Percentiles rank a stretch among this genome's conserved stretches.
These are phyloP conservation scores for Suillus luteus DNA, from an alignment of 768 basidiomycete species.

Conservation along the genomic window DNA sequence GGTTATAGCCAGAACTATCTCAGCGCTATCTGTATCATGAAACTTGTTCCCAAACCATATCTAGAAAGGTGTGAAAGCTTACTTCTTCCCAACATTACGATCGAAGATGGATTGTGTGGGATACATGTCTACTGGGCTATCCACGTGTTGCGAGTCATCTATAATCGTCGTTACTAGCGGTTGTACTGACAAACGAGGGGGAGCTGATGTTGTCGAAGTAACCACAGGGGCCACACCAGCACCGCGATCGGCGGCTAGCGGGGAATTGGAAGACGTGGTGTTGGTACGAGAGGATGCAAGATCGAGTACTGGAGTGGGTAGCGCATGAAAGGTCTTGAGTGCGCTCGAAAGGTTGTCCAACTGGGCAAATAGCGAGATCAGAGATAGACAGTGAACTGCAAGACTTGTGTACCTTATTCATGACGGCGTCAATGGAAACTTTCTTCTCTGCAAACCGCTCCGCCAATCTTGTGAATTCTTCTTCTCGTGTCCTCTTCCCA, in stretches of 20 bases:
- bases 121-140: constrained; percentile 35
- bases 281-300: constrained; percentile 31
- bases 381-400: neutral
- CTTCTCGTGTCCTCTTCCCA: constrained; percentile 56
- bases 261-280: constrained; percentile 32
- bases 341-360: constrained; percentile 35
- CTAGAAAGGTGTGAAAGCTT: constrained; percentile 1
- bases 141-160: constrained; percentile 24
- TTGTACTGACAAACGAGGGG: constrained; percentile 3
- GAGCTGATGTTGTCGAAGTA: constrained; percentile 4
- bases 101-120: constrained; percentile 14
- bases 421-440: constrained; percentile 67
- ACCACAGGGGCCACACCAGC: neutral
- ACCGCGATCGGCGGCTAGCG: neutral
- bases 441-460: constrained; percentile 71
- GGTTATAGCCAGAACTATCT: neutral
- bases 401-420: constrained; percentile 58
- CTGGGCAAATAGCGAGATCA: constrained; percentile 17
- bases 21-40: neutral
- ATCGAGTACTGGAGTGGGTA: constrained; percentile 44
- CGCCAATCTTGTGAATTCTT: constrained; percentile 67
- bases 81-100: neutral
- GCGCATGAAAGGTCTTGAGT: constrained; percentile 45
- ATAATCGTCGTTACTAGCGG: constrained; percentile 23
- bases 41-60: neutral